Evolutionary conservation across 2,329 filamentous ascomycete genomes (phyloP), one percentile per base, ranked within the genome.

Genomic region (Rutstroemia sp.): DNA sequence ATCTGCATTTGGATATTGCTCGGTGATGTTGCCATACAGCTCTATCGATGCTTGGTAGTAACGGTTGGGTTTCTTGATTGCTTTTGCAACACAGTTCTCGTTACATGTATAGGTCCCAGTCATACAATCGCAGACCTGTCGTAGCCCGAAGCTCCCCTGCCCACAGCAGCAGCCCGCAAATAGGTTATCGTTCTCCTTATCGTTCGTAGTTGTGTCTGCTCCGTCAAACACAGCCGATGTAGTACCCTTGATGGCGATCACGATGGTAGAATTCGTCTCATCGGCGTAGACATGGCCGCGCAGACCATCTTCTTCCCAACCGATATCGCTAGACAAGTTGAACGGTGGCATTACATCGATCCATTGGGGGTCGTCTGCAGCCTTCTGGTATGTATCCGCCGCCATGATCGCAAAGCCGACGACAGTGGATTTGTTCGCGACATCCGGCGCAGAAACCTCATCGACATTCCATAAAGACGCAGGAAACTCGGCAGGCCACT

Each of bases 121-220:
- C 49, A 56, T 56, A 69, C 92, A 97, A 70, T 95, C 87, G 72
- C 92, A 96, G 56, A 95, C 90, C 69, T 92, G 86, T 59, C 87
- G 85, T 87, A 90, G 95, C 9, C 90, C 82, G 76, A 85, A 92
- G 61, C 91, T 88, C 0, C 91, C 91, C 65, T 92, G 91, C 72
- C 83, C 92, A 72, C 92, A 97, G 72, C 92, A 96, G 74, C 92
- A 97, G 67, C 91, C 94, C 74, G 95, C 96, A 71, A 95, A 95
- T 16, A 97, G 77, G 69, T 97, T 97, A 73, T 96, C 92, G 70
- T 96, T 97, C 66, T 90, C 77, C 74, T 96, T 97, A 74, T 97
- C 92, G 63, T 95, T 95, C 25, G 90, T 94, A 0, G 91, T 96
- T 1, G 92, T 96, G 49, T 91, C 92, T 38, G 91, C 88, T n/a